Base-by-base conservation (phyloP, 1,139 yeast species). In the Taphrina flavorubra region DNA sequence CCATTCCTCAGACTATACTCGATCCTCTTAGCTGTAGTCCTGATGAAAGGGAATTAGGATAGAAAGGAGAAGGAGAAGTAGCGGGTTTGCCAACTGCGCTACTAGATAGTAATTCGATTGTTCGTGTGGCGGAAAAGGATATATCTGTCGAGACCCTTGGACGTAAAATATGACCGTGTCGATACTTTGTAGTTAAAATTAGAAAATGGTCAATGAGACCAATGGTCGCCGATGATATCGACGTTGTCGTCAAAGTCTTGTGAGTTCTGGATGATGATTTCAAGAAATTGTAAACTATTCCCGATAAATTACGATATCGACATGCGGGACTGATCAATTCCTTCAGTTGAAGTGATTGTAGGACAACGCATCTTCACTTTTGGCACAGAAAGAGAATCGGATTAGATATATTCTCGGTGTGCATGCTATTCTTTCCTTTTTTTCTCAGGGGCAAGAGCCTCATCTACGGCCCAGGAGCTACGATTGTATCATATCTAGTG, bases 401-500 rank as follows among this genome's bases (percentile, higher is more conserved):
- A 25, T 25, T 25, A 25, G 31, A 25, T 4, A 25, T 25, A 25
- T 25, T 25, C 4, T 25, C 31, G 4, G 2, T 25, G 31, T 4
- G 31, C 31, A 25, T 25, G 31, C 31, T 25, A 25, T 25, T 25
- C 31, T 25, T 25, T 25, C 4, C 4, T 25, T 25, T 25, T 4
- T 4, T 2, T 25, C 4, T n/a, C n/a, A n/a, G n/a, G n/a, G n/a
- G 31, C 4, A 4, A 25, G 53, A 7, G 31, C 8, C 36, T 8
- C 13, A 2, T 49, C 53, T 49, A 49, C 8, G 53, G 47, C 47
- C 18, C 53, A 20, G 53, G 36, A 11, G 36, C 36, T 20, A 49
- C 53, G 36, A 63, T 63, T 20, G 68, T 65, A 36, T 65, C 63
- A 34, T 65, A 65, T 13, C 63, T 53, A 42, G 68, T 65, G 51